Percentiles rank a stretch among this genome's conserved stretches.
Conservation (phyloP, 139 green algal species). For the Coelastrella sp. region DNA sequence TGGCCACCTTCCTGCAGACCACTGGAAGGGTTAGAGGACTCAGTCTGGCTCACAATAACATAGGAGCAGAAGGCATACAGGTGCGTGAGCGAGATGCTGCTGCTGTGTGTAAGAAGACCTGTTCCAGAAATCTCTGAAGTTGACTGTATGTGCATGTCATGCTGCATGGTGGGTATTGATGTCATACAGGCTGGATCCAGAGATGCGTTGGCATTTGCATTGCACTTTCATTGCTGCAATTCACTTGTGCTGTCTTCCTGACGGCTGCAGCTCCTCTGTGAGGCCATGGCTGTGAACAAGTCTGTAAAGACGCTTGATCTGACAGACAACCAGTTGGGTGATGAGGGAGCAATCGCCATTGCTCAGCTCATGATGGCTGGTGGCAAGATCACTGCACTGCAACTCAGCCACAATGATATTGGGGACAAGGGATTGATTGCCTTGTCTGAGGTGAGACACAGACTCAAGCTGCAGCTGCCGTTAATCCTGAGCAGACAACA, state of each 20-base stretch:
- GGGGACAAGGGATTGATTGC: constrained; percentile 53
- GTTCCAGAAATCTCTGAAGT: too few relatives aligned
- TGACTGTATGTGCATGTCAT: too few relatives aligned
- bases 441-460: constrained; percentile 62
- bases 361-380: constrained; percentile 57
- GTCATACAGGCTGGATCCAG: too few relatives aligned
- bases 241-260: too few relatives aligned
- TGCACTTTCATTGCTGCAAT: too few relatives aligned
- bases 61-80: constrained; percentile 38
- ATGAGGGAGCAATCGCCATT: constrained; percentile 47
- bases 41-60: not conserved
- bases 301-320: constrained; percentile 64
- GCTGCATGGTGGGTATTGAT: too few relatives aligned
- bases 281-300: constrained; percentile 58
- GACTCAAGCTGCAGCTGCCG: too few relatives aligned
- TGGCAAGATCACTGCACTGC: constrained; percentile 57
- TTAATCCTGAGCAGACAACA: too few relatives aligned
- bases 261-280: constrained; percentile 22
- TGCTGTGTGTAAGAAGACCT: not conserved
- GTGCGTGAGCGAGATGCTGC: not conserved
- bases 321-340: constrained; percentile 65
- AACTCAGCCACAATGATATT: constrained; percentile 68
- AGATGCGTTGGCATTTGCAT: too few relatives aligned
- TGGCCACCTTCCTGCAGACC: constrained; percentile 46
- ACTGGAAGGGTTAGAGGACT: not conserved